Evolutionary conservation across 768 basidiomycete species (phyloP).

Genomic region (Coprinopsis strossmayeri): DNA sequence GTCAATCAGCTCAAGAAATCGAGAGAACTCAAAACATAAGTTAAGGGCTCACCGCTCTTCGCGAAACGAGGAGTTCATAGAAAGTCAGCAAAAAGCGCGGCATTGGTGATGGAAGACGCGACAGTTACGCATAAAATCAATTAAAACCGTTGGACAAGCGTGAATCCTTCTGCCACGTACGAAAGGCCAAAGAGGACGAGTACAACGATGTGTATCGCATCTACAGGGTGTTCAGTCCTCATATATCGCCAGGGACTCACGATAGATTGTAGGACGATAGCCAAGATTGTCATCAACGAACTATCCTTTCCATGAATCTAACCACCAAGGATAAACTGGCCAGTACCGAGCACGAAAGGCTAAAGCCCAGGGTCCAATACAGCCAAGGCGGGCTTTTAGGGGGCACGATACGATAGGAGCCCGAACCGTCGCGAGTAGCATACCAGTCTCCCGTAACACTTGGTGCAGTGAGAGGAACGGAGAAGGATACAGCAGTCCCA

Average conservation of each 20-base stretch:
- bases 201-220: conserved; percentile 58
- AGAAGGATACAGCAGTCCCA: conserved; percentile 65
- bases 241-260: too few relatives aligned
- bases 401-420: conserved; percentile 28
- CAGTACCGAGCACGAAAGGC: conserved; percentile 58
- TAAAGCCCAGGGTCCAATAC: conserved; percentile 54
- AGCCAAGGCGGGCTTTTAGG: conserved; percentile 52
- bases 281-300: conserved; percentile 59
- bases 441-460: conserved; percentile 75
- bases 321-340: conserved; percentile 64
- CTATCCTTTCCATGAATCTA: conserved; percentile 66
- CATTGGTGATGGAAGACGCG: conserved; percentile 56
- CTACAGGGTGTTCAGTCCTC: conserved; percentile 29
- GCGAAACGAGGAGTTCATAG: conserved; percentile 54
- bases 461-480: conserved; percentile 78
- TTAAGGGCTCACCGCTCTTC: conserved; percentile 16
- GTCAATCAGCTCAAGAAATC: neutral
- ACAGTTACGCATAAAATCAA: conserved; percentile 70
- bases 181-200: conserved; percentile 60
- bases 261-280: conserved; percentile 66
- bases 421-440: conserved; percentile 40
- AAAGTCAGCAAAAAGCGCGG: conserved; percentile 61
- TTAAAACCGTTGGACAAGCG: conserved; percentile 70
- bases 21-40: too few relatives aligned
- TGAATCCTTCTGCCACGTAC: conserved; percentile 51